phyloP scores from a whole-genome alignment of 2,329 filamentous ascomycete genomes.

The Fusarium sulawesiense region DNA sequence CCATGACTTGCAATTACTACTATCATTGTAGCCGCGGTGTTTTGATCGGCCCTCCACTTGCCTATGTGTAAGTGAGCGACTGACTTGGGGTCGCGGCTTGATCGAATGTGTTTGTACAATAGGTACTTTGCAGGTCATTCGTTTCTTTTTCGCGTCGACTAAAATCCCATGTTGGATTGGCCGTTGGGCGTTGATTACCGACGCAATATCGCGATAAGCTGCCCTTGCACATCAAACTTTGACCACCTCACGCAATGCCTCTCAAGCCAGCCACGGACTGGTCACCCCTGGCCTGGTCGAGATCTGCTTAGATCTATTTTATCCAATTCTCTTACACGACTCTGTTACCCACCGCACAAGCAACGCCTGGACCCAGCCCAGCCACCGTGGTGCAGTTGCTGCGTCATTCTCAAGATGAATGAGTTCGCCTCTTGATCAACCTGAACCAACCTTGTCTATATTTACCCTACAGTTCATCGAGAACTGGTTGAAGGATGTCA shows the following conservation, averaged over 20 bases:
- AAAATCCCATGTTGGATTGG: not conserved
- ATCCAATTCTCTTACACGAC: slow-evolving; percentile 28
- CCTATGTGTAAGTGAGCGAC: slow-evolving; percentile 18
- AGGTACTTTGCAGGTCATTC: not conserved
- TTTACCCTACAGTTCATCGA: slow-evolving; percentile 35
- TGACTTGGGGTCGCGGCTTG: not conserved
- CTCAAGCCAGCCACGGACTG: not conserved
- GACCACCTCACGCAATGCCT: slow-evolving; percentile 16
- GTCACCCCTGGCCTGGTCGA: slow-evolving; percentile 16
- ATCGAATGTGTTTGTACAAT: not conserved
- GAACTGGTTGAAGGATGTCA: slow-evolving; percentile 6
- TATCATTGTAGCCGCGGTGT: slow-evolving; percentile 2
- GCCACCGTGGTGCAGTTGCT: slow-evolving; percentile 3
- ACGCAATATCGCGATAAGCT: slow-evolving; percentile 27
- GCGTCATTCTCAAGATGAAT: slow-evolving; percentile 19
- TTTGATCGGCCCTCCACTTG: slow-evolving; percentile 22
- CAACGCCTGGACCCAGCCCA: not conserved
- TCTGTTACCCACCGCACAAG: slow-evolving; percentile 15
- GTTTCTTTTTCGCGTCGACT: not conserved
- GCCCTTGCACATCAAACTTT: slow-evolving; percentile 29
- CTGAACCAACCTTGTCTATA: slow-evolving; percentile 10
- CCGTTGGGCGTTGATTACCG: slow-evolving; percentile 23
- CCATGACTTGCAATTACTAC: slow-evolving; percentile 3
- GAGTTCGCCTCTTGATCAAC: slow-evolving; percentile 20
- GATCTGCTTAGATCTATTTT: slow-evolving; percentile 15